Base-by-base conservation (phyloP, 257 asterid genomes). In the Cinchona pubescens region DNA sequence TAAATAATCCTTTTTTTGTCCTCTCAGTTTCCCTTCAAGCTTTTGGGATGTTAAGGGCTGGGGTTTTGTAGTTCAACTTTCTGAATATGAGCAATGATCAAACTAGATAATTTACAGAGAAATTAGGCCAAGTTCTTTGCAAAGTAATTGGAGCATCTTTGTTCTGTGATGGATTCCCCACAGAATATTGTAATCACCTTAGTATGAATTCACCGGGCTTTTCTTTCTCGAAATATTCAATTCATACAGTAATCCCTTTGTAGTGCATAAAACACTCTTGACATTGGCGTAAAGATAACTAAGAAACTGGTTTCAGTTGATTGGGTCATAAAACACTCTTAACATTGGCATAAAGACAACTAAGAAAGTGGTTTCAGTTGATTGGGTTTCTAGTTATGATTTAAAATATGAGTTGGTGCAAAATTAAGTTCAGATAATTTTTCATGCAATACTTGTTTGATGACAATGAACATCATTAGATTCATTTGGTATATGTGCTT, bases 1-100 rank as follows among this genome's bases (percentile, higher is more conserved):
- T 89, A 77, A 69, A 68, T 40, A 66, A 62, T 79, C 70, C 71
- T 56, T 67, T 42, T 49, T 75, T 71, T 19, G 15, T 68, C 49
- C 58, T 25, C 58, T 5, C 29, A 12, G 43, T 42, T 42, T 48
- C 7, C n/a, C n/a, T 27, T 58, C 61, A 38, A 49, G 56, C 42
- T 38, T 51, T 48, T 48, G 74, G 19, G 10, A 9, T 48, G 21
- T 7, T 46, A 45, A 18, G 74, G 5, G 32, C 23, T 18, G 40
- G 34, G 38, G 35, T 32, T 58, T 32, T 32, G 12, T 56, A 58
- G 14, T 74, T 42, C 51, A 42, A 21, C 72, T 32, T 63, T 63
- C 67, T 40, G 25, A 19, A 25, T 40, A 37, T 62, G 29, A 4
- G 29, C 51, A 5, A 9, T 53, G 7, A n/a, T 64, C 10, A 65